Evolutionary conservation across 75 land plant genomes (phyloP), one percentile per base, ranked within the genome.

Genomic region (Ceratopteris richardii): DNA sequence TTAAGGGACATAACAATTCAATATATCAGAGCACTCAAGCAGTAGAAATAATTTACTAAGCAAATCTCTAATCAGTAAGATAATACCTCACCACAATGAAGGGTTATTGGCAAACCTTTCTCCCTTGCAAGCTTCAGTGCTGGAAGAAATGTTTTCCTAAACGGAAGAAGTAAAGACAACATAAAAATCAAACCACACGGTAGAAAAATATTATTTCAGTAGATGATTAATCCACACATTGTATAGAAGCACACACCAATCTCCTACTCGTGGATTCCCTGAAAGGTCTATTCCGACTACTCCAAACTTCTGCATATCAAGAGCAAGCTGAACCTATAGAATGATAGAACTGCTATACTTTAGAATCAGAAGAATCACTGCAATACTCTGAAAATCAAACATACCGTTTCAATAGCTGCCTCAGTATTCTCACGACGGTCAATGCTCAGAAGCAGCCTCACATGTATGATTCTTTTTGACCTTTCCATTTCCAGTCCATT

Each of bases 1-100:
- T 36, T 47, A 30, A 57, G 37, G 17, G 17, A n/a, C n/a, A 20
- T 2, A 46, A 4, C 48, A 46, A 17, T n/a, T n/a, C n/a, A n/a
- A n/a, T n/a, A n/a, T n/a, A n/a, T n/a, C n/a, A n/a, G n/a, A n/a
- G n/a, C n/a, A n/a, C n/a, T n/a, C n/a, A n/a, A n/a, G n/a, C n/a
- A n/a, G n/a, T n/a, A n/a, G n/a, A n/a, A n/a, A n/a, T n/a, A n/a
- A n/a, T n/a, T n/a, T n/a, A n/a, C n/a, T n/a, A n/a, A n/a, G n/a
- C n/a, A n/a, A n/a, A n/a, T n/a, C n/a, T n/a, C n/a, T n/a, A n/a
- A n/a, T n/a, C n/a, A n/a, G n/a, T n/a, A n/a, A n/a, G 9, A 33
- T 9, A 55, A 40, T 44, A 92, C 98, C 91, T 94, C 98, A 50
- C 96, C 98, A 64, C 98, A 94, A 58, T 94, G 98, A 64, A 94